These are phyloP conservation scores for Candida endomychidarum DNA, from an alignment of 805 yeast species.

Conservation along the genomic window DNA sequence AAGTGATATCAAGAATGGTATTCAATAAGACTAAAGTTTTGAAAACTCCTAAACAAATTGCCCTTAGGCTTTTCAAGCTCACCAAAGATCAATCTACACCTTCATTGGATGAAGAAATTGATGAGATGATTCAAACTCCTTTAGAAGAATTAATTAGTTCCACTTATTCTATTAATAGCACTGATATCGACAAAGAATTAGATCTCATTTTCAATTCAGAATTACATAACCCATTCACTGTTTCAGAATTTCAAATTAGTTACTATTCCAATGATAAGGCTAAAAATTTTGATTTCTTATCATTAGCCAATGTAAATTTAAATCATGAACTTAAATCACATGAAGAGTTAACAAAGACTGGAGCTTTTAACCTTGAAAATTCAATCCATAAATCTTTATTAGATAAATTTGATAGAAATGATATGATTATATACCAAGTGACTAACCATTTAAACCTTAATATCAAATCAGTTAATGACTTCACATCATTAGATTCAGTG, in stretches of 20 bases:
- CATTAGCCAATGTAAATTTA: neutral
- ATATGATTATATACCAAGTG: slow-evolving; percentile 22
- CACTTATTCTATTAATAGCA: slow-evolving; percentile 22
- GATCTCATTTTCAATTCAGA: slow-evolving; percentile 30
- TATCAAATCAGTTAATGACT: slow-evolving; percentile 7
- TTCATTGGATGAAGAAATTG: slow-evolving; percentile 21
- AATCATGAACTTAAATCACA: slow-evolving; percentile 4
- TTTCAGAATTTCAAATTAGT: slow-evolving; percentile 9
- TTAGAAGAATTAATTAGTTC: slow-evolving; percentile 23
- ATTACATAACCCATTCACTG: slow-evolving; percentile 4
- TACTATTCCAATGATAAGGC: slow-evolving; percentile 5
- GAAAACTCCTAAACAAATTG: slow-evolving; percentile 40
- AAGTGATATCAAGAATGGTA: slow-evolving; percentile 41
- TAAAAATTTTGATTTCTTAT: slow-evolving; percentile 13
- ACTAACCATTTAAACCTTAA: slow-evolving; percentile 18
- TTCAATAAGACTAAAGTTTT: slow-evolving; percentile 34
- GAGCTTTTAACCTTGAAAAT: neutral
- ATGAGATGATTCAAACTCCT: slow-evolving; percentile 29
- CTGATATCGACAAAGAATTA: slow-evolving; percentile 28
- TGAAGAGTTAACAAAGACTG: neutral
- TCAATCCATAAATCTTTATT: slow-evolving; percentile 6
- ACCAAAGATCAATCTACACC: slow-evolving; percentile 19
- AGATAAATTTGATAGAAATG: slow-evolving; percentile 10
- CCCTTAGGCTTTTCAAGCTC: slow-evolving; percentile 29
- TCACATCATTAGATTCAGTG: slow-evolving; percentile 14